Evolutionary conservation across 2,329 filamentous ascomycete species (phyloP).

Genomic region (Talaromyces sp.): DNA sequence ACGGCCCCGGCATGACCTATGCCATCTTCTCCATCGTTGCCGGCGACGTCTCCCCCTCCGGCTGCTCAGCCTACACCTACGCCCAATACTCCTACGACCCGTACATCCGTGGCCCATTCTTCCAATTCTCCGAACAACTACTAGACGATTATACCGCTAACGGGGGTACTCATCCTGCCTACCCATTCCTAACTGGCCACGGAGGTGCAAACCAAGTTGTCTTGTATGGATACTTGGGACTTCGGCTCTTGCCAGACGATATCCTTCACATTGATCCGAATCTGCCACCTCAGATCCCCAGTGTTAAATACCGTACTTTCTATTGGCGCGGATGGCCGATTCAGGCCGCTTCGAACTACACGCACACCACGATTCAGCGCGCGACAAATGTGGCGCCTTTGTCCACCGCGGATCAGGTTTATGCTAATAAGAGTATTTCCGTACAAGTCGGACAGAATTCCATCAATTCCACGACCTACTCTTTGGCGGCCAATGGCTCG

Average conservation of each 20-base stretch:
- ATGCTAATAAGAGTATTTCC: conserved; percentile 51
- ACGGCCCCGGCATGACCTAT: conserved; percentile 70
- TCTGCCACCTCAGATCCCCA: conserved; percentile 59
- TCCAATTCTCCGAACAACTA: conserved; percentile 65
- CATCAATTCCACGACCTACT: conserved; percentile 39
- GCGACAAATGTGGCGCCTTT: conserved; percentile 41
- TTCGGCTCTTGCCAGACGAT: conserved; percentile 55
- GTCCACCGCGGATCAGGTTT: conserved; percentile 51
- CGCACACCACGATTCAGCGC: conserved; percentile 59
- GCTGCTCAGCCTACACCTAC: conserved; percentile 65
- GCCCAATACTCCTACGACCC: conserved; percentile 58
- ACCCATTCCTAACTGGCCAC: conserved; percentile 65
- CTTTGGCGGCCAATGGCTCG: conserved; percentile 46
- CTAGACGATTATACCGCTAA: conserved; percentile 57
- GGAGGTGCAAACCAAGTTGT: conserved; percentile 64
- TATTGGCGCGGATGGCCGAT: conserved; percentile 64
- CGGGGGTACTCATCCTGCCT: conserved; percentile 63
- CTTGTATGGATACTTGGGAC: conserved; percentile 62
- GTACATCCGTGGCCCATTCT: conserved; percentile 63
- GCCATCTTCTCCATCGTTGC: conserved; percentile 64
- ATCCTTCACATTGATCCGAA: conserved; percentile 59
- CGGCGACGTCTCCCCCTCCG: conserved; percentile 59
- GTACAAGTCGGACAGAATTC: conserved; percentile 50
- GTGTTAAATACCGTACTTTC: conserved; percentile 58
- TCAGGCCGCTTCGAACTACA: conserved; percentile 56